Evolutionary conservation across 179 eudicot genomes (phyloP).

Genomic region (Silene noctiflora): DNA sequence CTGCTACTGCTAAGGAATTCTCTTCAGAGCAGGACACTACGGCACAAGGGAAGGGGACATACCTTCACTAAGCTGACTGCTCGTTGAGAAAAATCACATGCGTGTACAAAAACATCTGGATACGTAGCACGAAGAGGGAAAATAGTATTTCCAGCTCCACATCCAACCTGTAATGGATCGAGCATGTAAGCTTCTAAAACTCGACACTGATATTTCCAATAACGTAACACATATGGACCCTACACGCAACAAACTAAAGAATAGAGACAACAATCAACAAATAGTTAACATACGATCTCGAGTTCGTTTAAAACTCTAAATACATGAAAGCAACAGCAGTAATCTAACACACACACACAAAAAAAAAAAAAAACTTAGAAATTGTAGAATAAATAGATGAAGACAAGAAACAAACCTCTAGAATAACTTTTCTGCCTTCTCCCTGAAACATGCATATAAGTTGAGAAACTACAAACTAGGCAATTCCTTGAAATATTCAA

Average conservation of each 20-base stretch:
- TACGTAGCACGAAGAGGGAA: conserved; percentile 81
- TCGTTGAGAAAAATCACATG: conserved; percentile 94
- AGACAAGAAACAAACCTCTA: conserved; percentile 51
- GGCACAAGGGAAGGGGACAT: conserved; percentile 17
- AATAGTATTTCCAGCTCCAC: conserved; percentile 96
- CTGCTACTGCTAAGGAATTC: not conserved
- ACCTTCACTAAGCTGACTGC: conserved; percentile 93
- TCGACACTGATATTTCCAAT: not conserved
- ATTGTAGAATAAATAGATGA: not conserved
- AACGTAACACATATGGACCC: not conserved
- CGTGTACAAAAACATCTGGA: conserved; percentile 72
- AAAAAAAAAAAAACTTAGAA: not conserved
- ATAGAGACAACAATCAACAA: conserved; percentile 8
- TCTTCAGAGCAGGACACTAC: not conserved
- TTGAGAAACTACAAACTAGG: not conserved
- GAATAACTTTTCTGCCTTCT: conserved; percentile 50
- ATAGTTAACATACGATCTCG: not conserved
- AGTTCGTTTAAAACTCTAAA: not conserved
- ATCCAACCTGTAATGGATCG: conserved; percentile 61
- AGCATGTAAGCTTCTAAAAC: not conserved
- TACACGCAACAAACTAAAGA: not conserved
- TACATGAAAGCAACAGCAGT: not conserved
- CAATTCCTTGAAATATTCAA: not conserved
- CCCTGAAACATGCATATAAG: conserved; percentile 47
- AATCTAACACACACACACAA: not conserved